phyloP scores from a whole-genome alignment of 495 filamentous ascomycete genomes.

The Massariosphaeria phaeospora region DNA sequence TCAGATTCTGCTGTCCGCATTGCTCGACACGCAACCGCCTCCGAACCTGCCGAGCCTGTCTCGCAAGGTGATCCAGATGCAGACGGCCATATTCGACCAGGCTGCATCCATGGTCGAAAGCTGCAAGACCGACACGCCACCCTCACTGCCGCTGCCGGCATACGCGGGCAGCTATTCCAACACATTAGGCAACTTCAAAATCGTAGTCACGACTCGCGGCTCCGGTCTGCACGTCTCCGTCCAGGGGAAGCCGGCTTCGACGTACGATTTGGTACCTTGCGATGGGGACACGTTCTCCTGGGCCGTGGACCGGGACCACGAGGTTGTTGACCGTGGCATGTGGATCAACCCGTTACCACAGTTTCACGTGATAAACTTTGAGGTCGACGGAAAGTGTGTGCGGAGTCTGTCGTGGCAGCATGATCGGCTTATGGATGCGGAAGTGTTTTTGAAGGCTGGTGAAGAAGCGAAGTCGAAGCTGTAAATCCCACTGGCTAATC shows the following conservation, averaged over 20 bases:
- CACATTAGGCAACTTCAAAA: background rate
- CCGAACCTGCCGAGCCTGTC: background rate
- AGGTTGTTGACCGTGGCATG: constrained; percentile 4
- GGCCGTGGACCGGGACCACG: background rate
- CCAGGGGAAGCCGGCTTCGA: background rate
- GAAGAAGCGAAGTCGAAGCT: background rate
- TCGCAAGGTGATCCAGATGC: background rate
- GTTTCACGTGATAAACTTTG: constrained; percentile 1
- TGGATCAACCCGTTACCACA: background rate
- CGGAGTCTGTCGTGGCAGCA: constrained; percentile 6
- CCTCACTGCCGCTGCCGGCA: background rate
- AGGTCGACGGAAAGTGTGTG: background rate
- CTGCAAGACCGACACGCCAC: background rate
- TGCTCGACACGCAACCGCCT: background rate
- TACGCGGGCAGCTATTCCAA: constrained; percentile 7
- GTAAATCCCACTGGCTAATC: background rate
- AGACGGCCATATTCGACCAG: background rate
- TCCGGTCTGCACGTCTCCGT: background rate
- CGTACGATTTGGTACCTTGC: background rate
- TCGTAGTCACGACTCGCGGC: background rate
- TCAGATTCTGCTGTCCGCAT: background rate
- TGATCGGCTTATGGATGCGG: background rate
- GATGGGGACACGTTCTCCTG: constrained; percentile 14
- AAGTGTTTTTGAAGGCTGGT: background rate
- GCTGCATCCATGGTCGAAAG: background rate